Evolutionary conservation across 2,329 filamentous ascomycete species (phyloP).

Genomic region (Pyricularia pennisetigena): DNA sequence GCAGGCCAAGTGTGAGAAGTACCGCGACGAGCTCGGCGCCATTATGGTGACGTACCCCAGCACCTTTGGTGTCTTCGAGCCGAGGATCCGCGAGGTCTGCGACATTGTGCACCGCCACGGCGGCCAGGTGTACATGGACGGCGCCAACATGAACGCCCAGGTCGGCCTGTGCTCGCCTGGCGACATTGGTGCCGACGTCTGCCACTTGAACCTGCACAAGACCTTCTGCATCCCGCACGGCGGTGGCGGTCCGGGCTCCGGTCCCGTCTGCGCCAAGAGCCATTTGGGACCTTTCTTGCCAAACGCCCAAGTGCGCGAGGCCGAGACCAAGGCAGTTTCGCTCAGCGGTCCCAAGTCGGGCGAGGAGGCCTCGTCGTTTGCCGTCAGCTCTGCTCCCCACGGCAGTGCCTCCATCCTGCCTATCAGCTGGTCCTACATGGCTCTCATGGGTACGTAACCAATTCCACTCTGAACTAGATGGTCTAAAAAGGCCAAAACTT

Average conservation of each 20-base stretch:
- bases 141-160: constrained; percentile 97
- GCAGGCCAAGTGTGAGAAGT: constrained; percentile 78
- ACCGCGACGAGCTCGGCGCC: constrained; percentile 75
- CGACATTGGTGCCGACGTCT: constrained; percentile 92
- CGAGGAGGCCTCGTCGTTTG: background rate
- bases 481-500: background rate
- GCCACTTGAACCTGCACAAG: constrained; percentile 96
- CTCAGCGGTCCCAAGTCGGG: background rate
- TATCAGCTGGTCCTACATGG: constrained; percentile 92
- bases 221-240: constrained; percentile 98
- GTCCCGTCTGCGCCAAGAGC: constrained; percentile 82
- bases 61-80: constrained; percentile 93
- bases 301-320: constrained; percentile 20
- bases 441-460: constrained; percentile 75
- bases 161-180: constrained; percentile 92
- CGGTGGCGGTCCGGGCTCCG: constrained; percentile 86
- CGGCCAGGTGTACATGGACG: constrained; percentile 97
- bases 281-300: constrained; percentile 73
- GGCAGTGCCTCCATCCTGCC: constrained; percentile 87
- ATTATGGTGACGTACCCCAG: constrained; percentile 98
- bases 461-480: background rate
- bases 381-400: constrained; percentile 11
- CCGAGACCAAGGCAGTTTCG: constrained; percentile 15
- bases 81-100: constrained; percentile 75
- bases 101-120: constrained; percentile 78